These are phyloP conservation scores for Vitis hybrid DNA, from an alignment of 177 flowering plant genomes.

Conservation along the genomic window DNA sequence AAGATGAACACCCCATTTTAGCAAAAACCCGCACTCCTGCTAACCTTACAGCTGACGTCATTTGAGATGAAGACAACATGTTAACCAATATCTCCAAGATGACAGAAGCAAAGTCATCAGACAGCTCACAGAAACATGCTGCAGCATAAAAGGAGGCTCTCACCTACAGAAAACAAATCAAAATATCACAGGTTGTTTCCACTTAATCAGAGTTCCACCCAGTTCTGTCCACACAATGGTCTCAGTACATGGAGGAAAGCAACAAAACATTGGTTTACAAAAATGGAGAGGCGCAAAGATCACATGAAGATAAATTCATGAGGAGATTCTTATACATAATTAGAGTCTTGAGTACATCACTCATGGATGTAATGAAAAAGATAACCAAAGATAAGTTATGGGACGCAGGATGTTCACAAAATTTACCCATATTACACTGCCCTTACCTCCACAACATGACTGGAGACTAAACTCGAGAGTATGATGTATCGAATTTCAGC, in stretches of 20 bases:
- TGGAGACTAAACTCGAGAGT: constrained; percentile 62
- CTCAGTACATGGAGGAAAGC: background rate
- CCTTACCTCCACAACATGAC: constrained; percentile 67
- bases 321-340: background rate
- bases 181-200: background rate
- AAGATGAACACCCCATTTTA: constrained; percentile 50
- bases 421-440: constrained; percentile 4
- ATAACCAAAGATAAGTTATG: background rate
- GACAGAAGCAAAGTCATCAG: constrained; percentile 72
- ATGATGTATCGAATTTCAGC: constrained; percentile 67
- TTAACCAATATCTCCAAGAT: constrained; percentile 55
- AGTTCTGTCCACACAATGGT: background rate
- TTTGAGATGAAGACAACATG: constrained; percentile 40
- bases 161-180: constrained; percentile 44
- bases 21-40: constrained; percentile 54
- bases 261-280: background rate
- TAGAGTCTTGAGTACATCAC: background rate
- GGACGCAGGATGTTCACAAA: background rate
- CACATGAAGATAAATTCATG: too few species aligned
- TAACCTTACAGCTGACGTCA: constrained; percentile 33
- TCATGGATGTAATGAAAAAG: background rate
- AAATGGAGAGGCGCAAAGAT: background rate
- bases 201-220: background rate
- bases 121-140: constrained; percentile 72
- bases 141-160: constrained; percentile 90